Conservation (phyloP, 352 stramenopile species). For the Peronospora belbahrii region DNA sequence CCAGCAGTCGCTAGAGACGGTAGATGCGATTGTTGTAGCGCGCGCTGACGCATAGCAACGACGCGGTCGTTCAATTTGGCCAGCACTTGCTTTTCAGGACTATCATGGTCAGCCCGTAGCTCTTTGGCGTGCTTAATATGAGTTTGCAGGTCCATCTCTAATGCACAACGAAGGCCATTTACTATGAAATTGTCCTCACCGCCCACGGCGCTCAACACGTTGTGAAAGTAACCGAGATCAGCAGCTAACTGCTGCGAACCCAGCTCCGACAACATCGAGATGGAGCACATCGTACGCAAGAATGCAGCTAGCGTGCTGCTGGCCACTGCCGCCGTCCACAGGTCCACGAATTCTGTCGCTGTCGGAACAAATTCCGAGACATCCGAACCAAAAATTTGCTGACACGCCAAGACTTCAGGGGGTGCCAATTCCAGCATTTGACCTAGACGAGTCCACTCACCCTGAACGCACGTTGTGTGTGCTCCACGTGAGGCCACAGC, state of each 20-base stretch:
- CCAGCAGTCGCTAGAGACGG: slow-evolving; percentile 11
- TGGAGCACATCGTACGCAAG: slow-evolving; percentile 43
- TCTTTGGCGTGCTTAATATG: slow-evolving; percentile 30
- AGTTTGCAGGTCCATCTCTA: slow-evolving; percentile 28
- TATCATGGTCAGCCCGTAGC: slow-evolving; percentile 20
- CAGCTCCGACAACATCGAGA: slow-evolving; percentile 50
- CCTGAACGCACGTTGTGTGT: slow-evolving; percentile 37
- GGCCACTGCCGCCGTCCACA: slow-evolving; percentile 61
- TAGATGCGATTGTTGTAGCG: slow-evolving; percentile 8
- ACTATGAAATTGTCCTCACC: slow-evolving; percentile 47
- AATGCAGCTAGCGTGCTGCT: slow-evolving; percentile 56
- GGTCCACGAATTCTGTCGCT: slow-evolving; percentile 57
- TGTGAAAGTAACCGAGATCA: slow-evolving; percentile 75
- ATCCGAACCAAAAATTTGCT: slow-evolving; percentile 36
- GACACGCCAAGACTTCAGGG: slow-evolving; percentile 35
- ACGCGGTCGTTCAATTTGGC: slow-evolving; percentile 45
- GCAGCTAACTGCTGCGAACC: slow-evolving; percentile 53
- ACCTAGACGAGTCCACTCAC: slow-evolving; percentile 45
- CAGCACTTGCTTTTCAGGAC: slow-evolving; percentile 26
- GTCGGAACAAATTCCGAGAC: slow-evolving; percentile 14
- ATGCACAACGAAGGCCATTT: slow-evolving; percentile 35
- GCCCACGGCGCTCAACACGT: slow-evolving; percentile 67
- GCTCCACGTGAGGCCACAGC: slow-evolving; percentile 45
- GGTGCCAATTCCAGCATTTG: slow-evolving; percentile 38
- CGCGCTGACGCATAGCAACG: slow-evolving; percentile 31